Conservation (phyloP, 495 filamentous ascomycete genomes). For the Penicillium arizonense region DNA sequence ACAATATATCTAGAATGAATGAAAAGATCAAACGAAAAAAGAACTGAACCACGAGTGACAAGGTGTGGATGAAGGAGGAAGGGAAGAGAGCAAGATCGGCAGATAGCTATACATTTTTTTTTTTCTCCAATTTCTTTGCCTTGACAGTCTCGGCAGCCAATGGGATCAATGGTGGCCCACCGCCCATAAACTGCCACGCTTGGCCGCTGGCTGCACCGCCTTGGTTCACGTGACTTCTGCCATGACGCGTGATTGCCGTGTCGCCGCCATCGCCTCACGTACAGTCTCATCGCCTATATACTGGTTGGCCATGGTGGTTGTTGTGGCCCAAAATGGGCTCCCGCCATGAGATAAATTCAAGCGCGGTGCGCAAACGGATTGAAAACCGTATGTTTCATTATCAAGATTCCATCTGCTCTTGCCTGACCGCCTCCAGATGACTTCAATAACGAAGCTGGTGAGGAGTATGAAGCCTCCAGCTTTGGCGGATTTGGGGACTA, state of each 20-base stretch:
- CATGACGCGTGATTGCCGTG: constrained; percentile 20
- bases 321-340: constrained; percentile 67
- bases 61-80: constrained; percentile 21
- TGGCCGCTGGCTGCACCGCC: constrained; percentile 23
- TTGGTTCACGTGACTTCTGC: constrained; percentile 16
- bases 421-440: constrained; percentile 39
- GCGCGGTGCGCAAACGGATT: constrained; percentile 78
- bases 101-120: constrained; percentile 25
- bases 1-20: not conserved
- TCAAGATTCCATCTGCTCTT: constrained; percentile 10
- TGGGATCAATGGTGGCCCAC: constrained; percentile 12
- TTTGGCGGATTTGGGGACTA: constrained; percentile 92
- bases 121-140: constrained; percentile 26
- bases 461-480: constrained; percentile 83
- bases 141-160: constrained; percentile 11
- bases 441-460: constrained; percentile 72
- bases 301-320: constrained; percentile 19
- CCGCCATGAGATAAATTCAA: constrained; percentile 71
- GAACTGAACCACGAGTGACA: constrained; percentile 27
- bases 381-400: constrained; percentile 52
- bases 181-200: constrained; percentile 18
- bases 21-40: constrained; percentile 13
- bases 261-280: constrained; percentile 1
- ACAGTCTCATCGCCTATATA: not conserved
- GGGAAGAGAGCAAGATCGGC: constrained; percentile 20